Evolutionary conservation across 2,329 filamentous ascomycete genomes (phyloP), one percentile per base, ranked within the genome.

Genomic region (Alternaria sp.): DNA sequence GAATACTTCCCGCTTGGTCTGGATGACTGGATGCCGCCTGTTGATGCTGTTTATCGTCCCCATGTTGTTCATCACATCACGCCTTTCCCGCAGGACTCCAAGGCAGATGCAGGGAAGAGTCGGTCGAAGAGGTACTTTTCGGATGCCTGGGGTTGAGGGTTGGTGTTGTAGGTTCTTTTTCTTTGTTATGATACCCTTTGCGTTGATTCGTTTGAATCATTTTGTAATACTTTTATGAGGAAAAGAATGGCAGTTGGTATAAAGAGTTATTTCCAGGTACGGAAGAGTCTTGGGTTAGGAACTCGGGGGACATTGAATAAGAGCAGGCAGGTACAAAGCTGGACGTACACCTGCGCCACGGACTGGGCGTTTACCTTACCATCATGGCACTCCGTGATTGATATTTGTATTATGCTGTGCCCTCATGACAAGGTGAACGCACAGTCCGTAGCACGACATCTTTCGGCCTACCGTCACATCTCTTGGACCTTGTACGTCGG

Each of bases 1-100:
- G 94, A 98, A 81, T 97, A 98, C 77, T 97, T 98, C 68, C 94
- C 94, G 0, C 84, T 98, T 15, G 94, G 91, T 53, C 82, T 97
- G 62, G 94, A 97, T 78, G 94, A 97, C 75, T 97, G 92, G 92
- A 93, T 94, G 88, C 92, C 92, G 3, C 93, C 93, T 1, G 92
- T 96, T 4, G 93, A 97, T 79, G 93, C 93, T 6, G 90, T 97
- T 15, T 97, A 97, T 78, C 86, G 93, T 53, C 95, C 94, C 6
- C 94, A 97, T 78, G 93, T 97, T 15, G 94, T 97, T 4, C 95
- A 98, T 80, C 94, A 97, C 77, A 64, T 64, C 37, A 95, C 92
- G 20, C 84, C 83, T 61, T 67, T 85, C 33, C 82, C 82, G 1
- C 76, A 80, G 37, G 84, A 85, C 70, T 81, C 83, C 3, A 81